These are phyloP conservation scores for Mycena crocata DNA, from an alignment of 768 basidiomycete genomes.

Conservation along the genomic window DNA sequence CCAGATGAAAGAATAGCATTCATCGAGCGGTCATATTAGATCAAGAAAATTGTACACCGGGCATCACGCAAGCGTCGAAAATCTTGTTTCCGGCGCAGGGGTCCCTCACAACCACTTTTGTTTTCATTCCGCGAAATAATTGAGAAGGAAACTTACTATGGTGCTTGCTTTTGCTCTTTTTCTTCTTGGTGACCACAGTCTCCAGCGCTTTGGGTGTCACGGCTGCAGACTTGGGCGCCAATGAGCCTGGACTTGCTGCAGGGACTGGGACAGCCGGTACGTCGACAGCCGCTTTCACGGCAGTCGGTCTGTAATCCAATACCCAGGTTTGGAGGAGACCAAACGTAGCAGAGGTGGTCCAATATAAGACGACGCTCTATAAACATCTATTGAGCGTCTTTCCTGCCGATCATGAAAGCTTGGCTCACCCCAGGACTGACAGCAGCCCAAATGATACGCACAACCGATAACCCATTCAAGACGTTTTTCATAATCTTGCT, in stretches of 20 bases:
- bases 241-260: constrained; percentile 7
- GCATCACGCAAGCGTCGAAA: constrained; percentile 54
- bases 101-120: constrained; percentile 80
- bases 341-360: constrained; percentile 81
- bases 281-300: constrained; percentile 3
- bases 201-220: neutral
- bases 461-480: constrained; percentile 69
- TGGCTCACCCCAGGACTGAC: constrained; percentile 77
- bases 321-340: constrained; percentile 82
- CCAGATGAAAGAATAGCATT: neutral
- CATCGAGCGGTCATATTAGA: constrained; percentile 83
- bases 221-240: neutral
- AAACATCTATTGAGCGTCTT: constrained; percentile 13
- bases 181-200: neutral
- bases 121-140: constrained; percentile 66
- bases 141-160: constrained; percentile 36
- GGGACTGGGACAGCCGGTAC: constrained; percentile 12
- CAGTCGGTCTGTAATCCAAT: constrained; percentile 58
- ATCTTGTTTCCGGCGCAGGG: constrained; percentile 47
- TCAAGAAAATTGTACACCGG: constrained; percentile 83
- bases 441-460: constrained; percentile 74
- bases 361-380: constrained; percentile 79
- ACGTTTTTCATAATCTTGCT: constrained; percentile 63
- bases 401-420: neutral
- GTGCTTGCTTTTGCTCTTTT: constrained; percentile 29